phyloP scores from a whole-genome alignment of 78 protist species.

The Bigelowiella natans region DNA sequence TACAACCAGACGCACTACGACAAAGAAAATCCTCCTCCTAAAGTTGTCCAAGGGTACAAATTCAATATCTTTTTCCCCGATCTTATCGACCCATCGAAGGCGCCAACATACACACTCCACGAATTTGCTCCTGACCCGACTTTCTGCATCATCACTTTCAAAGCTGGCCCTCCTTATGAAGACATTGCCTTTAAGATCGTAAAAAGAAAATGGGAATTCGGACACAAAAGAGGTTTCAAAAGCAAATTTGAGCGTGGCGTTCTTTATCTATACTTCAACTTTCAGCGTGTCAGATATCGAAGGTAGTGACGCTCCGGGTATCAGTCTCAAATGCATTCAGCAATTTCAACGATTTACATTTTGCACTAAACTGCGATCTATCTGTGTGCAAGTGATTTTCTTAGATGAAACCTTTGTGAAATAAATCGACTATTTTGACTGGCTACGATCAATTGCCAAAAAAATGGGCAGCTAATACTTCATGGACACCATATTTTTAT shows the following conservation, averaged over 20 bases:
- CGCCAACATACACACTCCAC: constrained; percentile 15
- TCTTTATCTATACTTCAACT: constrained; percentile 84
- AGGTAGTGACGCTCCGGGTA: constrained; percentile 44
- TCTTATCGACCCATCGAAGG: constrained; percentile 58
- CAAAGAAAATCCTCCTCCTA: constrained; percentile 96
- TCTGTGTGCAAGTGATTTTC: too few species aligned
- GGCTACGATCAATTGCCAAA: too few species aligned
- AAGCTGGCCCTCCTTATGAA: constrained; percentile 96
- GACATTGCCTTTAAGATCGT: constrained; percentile 88
- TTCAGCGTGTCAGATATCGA: constrained; percentile 74
- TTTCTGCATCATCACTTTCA: constrained; percentile 55
- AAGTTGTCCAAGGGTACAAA: constrained; percentile 92
- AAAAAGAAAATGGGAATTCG: constrained; percentile 35
- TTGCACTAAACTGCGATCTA: too few species aligned
- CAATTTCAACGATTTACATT: too few species aligned
- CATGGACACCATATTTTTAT: too few species aligned
- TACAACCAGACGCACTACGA: constrained; percentile 92
- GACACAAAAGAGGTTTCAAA: constrained; percentile 32
- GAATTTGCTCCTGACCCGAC: not conserved
- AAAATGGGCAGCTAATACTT: too few species aligned
- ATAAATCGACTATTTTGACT: too few species aligned
- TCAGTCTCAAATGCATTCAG: too few species aligned
- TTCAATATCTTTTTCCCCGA: constrained; percentile 95
- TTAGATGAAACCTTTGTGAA: too few species aligned
- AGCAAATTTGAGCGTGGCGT: constrained; percentile 79